Evolutionary conservation across 2,329 filamentous ascomycete species (phyloP).

Genomic region (Ascochyta viciae-villosae): DNA sequence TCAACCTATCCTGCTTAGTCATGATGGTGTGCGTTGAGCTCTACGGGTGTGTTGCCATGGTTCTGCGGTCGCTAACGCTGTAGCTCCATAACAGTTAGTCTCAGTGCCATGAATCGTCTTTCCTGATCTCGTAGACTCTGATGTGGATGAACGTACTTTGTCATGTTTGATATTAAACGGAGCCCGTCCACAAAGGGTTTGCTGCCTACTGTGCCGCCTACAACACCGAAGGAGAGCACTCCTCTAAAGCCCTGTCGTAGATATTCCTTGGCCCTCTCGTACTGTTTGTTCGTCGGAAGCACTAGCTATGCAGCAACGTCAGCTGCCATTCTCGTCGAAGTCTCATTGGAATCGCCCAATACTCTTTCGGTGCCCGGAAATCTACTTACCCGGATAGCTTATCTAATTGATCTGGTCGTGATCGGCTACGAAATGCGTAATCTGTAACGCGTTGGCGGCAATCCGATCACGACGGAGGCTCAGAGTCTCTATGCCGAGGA

Average conservation of each 20-base stretch:
- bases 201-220: not conserved
- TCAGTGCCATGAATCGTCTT: not conserved
- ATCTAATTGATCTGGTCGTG: no score
- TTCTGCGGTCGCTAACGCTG: not conserved
- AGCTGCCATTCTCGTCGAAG: not conserved
- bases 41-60: not conserved
- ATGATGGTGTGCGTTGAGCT: not conserved
- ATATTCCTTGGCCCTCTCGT: conserved; percentile 25
- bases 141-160: not conserved
- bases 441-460: no score
- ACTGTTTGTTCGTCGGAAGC: conserved; percentile 19
- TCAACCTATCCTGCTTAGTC: not conserved
- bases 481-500: no score
- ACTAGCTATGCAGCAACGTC: not conserved
- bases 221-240: conserved; percentile 29
- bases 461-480: no score
- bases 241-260: conserved; percentile 31
- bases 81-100: not conserved
- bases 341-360: not conserved
- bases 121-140: not conserved
- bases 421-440: no score
- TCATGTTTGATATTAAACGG: not conserved
- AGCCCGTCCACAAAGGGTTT: not conserved
- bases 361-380: no score
- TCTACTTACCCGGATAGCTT: no score